Base-by-base conservation (phyloP, 768 basidiomycete genomes). In the Pholiota microspora region DNA sequence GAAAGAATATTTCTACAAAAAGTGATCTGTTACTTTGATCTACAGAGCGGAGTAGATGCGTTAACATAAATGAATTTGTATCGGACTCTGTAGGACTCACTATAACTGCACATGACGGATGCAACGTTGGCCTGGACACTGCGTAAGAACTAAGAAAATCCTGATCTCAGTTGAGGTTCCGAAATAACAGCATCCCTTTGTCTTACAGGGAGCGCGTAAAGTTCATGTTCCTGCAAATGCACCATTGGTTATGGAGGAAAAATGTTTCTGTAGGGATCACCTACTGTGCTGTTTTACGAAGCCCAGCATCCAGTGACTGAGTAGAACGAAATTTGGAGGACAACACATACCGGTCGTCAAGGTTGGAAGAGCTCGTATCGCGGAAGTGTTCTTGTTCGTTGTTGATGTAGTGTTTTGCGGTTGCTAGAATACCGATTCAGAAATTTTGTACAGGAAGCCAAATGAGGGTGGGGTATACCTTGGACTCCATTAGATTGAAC, bases 91-190 rank as follows among this genome's bases (percentile, higher is more conserved):
- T n/a, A n/a, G n/a, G 3, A 51, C 64, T 72, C 56, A 77, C 80
- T 84, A 60, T 84, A 84, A 55, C 81, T 82, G 66, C 84, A 86
- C 84, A 86, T 86, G 51, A 88, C 76, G 3, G 83, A 66, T 1
- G 85, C 81, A 9, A 86, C 86, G 52, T 82, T 81, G 9, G 86
- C 86, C 66, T 81, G 78, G 3, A 88, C 81, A 16, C 81, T 77
- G 38, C 81, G 79, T 61, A 86, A 61, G 62, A 82, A 82, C 71
- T 76, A 47, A 24, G 10, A 12, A 9, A 25, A 47, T 21, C n/a
- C 27, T 45, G 36, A 27, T 50, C n/a, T n/a, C 28, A 48, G 40
- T 31, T 52, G 51, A 44, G 10, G 46, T 4, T 23, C 25, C 27
- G n/a, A n/a, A 27, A 29, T 34, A 45, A 8, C 3, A 46, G 6